These are phyloP conservation scores for Leishmania amazonensis DNA, from an alignment of 208 protist species.

Conservation along the genomic window DNA sequence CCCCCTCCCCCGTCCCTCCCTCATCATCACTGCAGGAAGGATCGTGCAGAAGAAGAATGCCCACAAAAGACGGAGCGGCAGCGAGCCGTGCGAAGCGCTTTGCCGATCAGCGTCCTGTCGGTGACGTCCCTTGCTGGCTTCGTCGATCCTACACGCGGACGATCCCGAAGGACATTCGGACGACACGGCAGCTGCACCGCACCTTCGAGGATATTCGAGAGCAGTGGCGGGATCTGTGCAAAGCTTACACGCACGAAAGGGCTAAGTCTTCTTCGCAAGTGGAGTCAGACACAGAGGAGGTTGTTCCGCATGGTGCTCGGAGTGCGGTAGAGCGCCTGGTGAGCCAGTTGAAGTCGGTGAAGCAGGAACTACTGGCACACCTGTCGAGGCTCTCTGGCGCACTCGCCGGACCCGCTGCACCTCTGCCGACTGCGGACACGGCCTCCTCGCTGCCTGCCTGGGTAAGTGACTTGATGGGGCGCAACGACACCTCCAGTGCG, in stretches of 20 bases:
- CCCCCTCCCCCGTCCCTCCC: no score
- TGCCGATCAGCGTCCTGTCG: not conserved
- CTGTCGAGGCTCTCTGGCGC: conserved; percentile 9
- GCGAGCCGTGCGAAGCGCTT: not conserved
- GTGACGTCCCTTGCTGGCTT: conserved; percentile 20
- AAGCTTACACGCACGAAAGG: not conserved
- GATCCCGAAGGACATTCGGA: conserved; percentile 47
- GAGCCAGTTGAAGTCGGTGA: conserved; percentile 71
- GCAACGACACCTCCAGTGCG: not conserved
- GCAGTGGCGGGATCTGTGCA: conserved; percentile 47
- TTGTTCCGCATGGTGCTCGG: not conserved
- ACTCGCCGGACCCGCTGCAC: not conserved
- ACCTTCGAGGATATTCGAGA: conserved; percentile 56
- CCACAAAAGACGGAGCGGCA: not conserved
- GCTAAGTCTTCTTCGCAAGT: not conserved
- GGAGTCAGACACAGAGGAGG: not conserved
- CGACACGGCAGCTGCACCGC: conserved; percentile 33
- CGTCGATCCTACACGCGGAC: conserved; percentile 65
- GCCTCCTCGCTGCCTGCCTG: not conserved
- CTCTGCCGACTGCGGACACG: not conserved
- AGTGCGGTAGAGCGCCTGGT: conserved; percentile 27
- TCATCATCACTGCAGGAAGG: not conserved
- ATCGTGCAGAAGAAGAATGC: not conserved
- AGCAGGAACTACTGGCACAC: conserved; percentile 67
- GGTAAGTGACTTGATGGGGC: conserved; percentile 1